These are phyloP conservation scores for Cercophora samala DNA, from an alignment of 495 filamentous ascomycete genomes.

Conservation along the genomic window DNA sequence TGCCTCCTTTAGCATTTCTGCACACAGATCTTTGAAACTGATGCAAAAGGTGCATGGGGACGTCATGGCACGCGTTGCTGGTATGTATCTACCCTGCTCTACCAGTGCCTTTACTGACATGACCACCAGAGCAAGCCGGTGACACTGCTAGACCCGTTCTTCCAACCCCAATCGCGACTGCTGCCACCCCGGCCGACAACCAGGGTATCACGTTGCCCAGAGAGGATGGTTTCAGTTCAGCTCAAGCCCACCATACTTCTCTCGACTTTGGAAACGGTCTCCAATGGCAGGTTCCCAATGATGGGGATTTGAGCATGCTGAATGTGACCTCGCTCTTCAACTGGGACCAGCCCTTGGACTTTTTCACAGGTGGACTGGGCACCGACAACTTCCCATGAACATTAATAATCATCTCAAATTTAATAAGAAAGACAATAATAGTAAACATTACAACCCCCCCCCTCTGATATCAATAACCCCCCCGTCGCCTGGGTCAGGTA, in stretches of 20 bases:
- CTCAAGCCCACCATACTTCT: slow-evolving; percentile 3
- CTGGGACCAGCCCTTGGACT: slow-evolving; percentile 26
- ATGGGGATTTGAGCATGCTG: slow-evolving; percentile 10
- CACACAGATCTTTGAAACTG: slow-evolving; percentile 17
- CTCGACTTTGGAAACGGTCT: slow-evolving; percentile 13
- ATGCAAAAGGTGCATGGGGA: slow-evolving; percentile 23
- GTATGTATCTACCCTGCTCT: background rate
- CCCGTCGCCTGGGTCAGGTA: background rate
- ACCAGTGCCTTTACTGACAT: background rate
- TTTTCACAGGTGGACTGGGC: slow-evolving; percentile 14
- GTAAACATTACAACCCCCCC: background rate
- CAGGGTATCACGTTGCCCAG: background rate
- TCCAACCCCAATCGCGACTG: background rate
- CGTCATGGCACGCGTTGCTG: slow-evolving; percentile 18
- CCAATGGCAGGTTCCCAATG: slow-evolving; percentile 20
- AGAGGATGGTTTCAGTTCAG: background rate
- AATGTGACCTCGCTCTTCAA: slow-evolving; percentile 16
- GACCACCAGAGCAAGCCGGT: background rate
- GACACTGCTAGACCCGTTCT: background rate
- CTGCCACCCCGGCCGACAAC: background rate
- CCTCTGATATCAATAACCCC: background rate
- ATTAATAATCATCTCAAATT: too few relatives aligned
- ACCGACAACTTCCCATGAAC: background rate
- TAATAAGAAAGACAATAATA: slow-evolving; percentile 3
- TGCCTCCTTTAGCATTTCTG: slow-evolving; percentile 26